Conservation (phyloP, 2,329 filamentous ascomycete genomes). For the Fusarium continuum region DNA sequence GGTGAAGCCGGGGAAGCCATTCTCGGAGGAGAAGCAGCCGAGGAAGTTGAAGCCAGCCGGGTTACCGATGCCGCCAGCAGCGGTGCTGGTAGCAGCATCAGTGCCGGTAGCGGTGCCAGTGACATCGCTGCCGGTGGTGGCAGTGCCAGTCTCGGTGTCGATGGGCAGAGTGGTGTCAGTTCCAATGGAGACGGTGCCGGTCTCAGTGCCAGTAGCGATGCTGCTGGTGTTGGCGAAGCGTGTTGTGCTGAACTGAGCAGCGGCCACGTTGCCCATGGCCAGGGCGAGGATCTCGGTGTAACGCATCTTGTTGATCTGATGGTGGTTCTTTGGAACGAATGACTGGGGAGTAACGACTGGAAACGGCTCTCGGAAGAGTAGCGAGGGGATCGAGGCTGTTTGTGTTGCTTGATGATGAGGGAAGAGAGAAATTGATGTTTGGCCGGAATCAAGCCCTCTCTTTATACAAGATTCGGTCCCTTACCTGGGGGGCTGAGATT, state of each 20-base stretch:
- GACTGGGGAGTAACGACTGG: constrained; percentile 41
- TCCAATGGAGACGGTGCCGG: not conserved
- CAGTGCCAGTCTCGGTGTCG: not conserved
- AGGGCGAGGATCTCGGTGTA: constrained; percentile 45
- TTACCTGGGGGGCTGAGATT: constrained; percentile 10
- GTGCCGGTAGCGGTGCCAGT: constrained; percentile 3
- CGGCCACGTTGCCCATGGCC: constrained; percentile 45
- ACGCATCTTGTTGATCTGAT: constrained; percentile 45
- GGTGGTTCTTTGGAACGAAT: constrained; percentile 36
- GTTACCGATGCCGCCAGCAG: constrained; percentile 1
- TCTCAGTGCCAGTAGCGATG: not conserved
- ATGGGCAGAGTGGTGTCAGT: not conserved
- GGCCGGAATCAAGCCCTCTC: constrained; percentile 35
- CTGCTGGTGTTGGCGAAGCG: constrained; percentile 19
- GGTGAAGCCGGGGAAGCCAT: constrained; percentile 43
- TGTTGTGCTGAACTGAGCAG: constrained; percentile 35
- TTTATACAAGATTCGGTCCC: constrained; percentile 42
- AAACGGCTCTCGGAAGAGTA: constrained; percentile 44
- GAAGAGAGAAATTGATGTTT: constrained; percentile 17
- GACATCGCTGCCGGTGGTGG: not conserved
- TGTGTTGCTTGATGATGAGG: constrained; percentile 37
- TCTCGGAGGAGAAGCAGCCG: constrained; percentile 44
- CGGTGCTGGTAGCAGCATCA: constrained; percentile 1
- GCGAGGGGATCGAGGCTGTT: constrained; percentile 47
- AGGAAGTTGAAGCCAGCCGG: constrained; percentile 35